Evolutionary conservation across 257 asterid species (phyloP).

Genomic region (Agastache rugosa): DNA sequence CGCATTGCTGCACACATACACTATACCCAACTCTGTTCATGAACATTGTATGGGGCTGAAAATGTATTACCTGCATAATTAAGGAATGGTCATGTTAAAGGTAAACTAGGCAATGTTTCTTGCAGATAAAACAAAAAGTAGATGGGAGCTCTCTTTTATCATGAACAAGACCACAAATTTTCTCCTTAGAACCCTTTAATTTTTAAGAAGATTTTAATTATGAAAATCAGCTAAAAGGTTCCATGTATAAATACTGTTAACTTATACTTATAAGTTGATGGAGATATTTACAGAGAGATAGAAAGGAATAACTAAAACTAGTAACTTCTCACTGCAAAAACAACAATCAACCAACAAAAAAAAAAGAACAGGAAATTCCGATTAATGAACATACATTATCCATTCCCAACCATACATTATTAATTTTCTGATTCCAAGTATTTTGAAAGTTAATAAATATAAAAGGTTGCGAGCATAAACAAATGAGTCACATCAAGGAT

Average conservation of each 20-base stretch:
- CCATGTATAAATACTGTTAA: not conserved
- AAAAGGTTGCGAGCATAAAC: too few species aligned
- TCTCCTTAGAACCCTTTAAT: not conserved
- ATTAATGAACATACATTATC: too few species aligned
- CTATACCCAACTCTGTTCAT: slow-evolving; percentile 81
- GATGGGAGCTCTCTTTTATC: slow-evolving; percentile 16
- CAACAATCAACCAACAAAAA: not conserved
- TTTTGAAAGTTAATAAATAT: too few species aligned
- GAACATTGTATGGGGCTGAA: slow-evolving; percentile 90
- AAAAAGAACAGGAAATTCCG: not conserved
- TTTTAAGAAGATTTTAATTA: slow-evolving; percentile 21
- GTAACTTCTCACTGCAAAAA: not conserved
- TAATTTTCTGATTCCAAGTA: too few species aligned
- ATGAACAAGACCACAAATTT: slow-evolving; percentile 13
- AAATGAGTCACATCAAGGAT: too few species aligned
- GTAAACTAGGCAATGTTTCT: not conserved
- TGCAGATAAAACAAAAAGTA: slow-evolving; percentile 14
- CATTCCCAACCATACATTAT: too few species aligned
- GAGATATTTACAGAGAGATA: not conserved
- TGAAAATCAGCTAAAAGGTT: slow-evolving; percentile 22
- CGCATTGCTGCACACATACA: slow-evolving; percentile 77
- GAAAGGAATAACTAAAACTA: slow-evolving; percentile 4
- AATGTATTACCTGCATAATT: slow-evolving; percentile 83
- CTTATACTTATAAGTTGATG: not conserved
- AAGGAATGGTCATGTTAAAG: slow-evolving; percentile 24